Conservation (phyloP, 2,329 filamentous ascomycete genomes). For the Ustilaginoidea virens region DNA sequence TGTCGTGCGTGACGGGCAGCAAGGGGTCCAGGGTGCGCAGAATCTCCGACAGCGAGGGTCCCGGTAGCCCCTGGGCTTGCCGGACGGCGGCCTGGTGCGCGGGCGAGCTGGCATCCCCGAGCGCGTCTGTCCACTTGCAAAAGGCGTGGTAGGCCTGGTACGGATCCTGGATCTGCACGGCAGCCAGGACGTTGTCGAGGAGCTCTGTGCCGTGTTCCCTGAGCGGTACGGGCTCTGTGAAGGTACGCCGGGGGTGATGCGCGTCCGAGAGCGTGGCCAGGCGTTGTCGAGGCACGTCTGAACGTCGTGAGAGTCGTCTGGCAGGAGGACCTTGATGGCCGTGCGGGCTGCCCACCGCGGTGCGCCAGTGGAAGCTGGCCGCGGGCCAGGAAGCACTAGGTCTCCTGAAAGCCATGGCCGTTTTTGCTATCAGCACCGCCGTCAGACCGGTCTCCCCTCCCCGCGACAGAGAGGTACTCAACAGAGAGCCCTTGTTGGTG, state of each 20-base stretch:
- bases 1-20: conserved; percentile 27
- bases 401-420: conserved; percentile 18
- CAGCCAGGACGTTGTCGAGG: conserved; percentile 14
- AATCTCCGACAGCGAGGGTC: conserved; percentile 45
- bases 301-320: no score
- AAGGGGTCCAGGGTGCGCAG: conserved; percentile 46
- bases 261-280: conserved; percentile 9
- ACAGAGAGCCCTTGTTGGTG: no score
- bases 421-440: no score
- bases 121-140: conserved; percentile 11
- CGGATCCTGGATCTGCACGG: conserved; percentile 15
- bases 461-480: no score
- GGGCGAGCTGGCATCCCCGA: conserved; percentile 9
- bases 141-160: conserved; percentile 12
- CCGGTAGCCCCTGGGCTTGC: conserved; percentile 27
- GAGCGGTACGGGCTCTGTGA: conserved; percentile 4
- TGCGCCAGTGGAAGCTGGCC: conserved; percentile 10
- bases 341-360: conserved; percentile 3
- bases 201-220: no score
- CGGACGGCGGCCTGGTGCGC: conserved; percentile 11
- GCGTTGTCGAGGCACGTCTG: conserved; percentile 10
- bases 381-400: conserved; percentile 10
- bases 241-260: conserved; percentile 12
- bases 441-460: no score
- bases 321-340: not conserved